Evolutionary conservation across 225 moss, liverwort and hornwort genomes (phyloP).

Genomic region (Sphagnum tenellum): DNA sequence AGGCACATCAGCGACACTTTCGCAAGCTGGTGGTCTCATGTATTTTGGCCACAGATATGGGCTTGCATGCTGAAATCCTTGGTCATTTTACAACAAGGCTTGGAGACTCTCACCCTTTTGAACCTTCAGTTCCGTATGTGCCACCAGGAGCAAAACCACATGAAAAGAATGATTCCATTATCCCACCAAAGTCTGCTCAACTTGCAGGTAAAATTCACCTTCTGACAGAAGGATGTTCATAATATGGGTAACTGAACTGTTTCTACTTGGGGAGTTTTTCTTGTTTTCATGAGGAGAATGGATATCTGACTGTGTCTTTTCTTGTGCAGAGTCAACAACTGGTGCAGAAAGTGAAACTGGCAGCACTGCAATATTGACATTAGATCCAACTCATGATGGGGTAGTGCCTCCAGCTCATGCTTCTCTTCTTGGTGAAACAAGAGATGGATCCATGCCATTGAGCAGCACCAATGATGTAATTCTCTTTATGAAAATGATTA

Average conservation of each 20-base stretch:
- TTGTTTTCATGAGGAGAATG: too few species aligned
- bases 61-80: constrained; percentile 68
- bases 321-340: not conserved
- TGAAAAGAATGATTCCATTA: constrained; percentile 10
- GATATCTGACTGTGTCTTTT: too few species aligned
- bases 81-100: constrained; percentile 41
- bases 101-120: constrained; percentile 59
- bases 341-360: not conserved
- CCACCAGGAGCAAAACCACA: constrained; percentile 46
- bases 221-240: not conserved
- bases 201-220: not conserved
- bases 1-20: constrained; percentile 83
- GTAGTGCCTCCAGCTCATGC: not conserved
- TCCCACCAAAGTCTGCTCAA: not conserved
- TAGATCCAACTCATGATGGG: not conserved
- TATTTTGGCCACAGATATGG: constrained; percentile 96
- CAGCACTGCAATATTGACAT: not conserved
- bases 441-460: constrained; percentile 12
- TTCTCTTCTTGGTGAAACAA: not conserved
- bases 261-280: too few species aligned
- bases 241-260: too few species aligned
- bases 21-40: constrained; percentile 78
- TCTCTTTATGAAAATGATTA: constrained; percentile 74
- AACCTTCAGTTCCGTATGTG: constrained; percentile 46
- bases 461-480: constrained; percentile 68